Conservation (phyloP, 1,284 basidiomycete species). For the Leccinum colubrinum region DNA sequence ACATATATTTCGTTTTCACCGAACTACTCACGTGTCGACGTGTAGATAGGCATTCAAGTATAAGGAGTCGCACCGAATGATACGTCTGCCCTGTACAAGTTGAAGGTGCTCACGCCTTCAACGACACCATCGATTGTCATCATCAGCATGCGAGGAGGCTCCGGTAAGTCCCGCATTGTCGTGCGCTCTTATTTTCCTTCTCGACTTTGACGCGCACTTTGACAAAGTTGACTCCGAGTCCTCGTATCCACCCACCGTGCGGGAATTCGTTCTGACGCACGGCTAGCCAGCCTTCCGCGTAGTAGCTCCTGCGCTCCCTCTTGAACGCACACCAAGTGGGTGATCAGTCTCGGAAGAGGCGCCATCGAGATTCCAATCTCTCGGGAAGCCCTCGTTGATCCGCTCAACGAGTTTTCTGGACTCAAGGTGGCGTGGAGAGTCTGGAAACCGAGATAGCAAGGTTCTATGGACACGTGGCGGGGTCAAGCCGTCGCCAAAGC, state of each 20-base stretch:
- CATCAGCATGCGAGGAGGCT: conserved; percentile 91
- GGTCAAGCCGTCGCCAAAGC: conserved; percentile 50
- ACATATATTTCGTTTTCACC: not conserved
- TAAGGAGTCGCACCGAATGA: conserved; percentile 65
- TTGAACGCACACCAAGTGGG: conserved; percentile 59
- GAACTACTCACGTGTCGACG: conserved; percentile 2
- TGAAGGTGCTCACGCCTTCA: conserved; percentile 17
- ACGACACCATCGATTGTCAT: conserved; percentile 58
- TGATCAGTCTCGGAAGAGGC: conserved; percentile 81
- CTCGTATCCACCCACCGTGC: conserved; percentile 62
- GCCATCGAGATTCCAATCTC: no score
- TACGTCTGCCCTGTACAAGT: conserved; percentile 24
- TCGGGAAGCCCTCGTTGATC: no score
- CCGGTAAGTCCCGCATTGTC: conserved; percentile 90
- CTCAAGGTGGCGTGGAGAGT: no score
- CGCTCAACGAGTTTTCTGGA: no score
- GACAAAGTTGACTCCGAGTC: conserved; percentile 36
- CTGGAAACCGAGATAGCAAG: conserved; percentile 46
- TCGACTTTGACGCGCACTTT: conserved; percentile 86
- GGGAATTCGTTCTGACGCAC: conserved; percentile 74
- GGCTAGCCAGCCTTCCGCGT: conserved; percentile 80
- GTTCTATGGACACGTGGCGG: conserved; percentile 91
- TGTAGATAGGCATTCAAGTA: conserved; percentile 86
- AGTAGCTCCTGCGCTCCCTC: conserved; percentile 59
- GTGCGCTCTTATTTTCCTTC: conserved; percentile 73